Percentiles rank a stretch among this genome's conserved stretches.
These are phyloP conservation scores for Magnaporthiopsis poae DNA, from an alignment of 2,329 filamentous ascomycete genomes.

Conservation along the genomic window DNA sequence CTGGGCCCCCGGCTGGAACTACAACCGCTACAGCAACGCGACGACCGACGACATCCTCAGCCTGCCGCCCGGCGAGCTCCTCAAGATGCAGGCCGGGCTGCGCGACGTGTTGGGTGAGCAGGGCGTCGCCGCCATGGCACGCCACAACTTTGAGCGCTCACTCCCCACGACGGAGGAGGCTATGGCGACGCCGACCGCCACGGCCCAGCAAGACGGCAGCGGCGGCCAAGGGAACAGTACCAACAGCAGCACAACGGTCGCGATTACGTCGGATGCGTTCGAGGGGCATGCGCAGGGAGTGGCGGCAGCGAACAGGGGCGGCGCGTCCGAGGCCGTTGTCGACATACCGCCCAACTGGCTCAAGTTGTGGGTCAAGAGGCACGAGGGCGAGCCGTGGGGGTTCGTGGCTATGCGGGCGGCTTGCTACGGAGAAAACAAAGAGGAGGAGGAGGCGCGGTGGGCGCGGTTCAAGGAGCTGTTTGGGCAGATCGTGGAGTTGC, in stretches of 20 bases:
- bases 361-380: slow-evolving; percentile 3
- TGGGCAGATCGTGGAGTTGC: background rate
- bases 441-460: slow-evolving; percentile 3
- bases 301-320: background rate
- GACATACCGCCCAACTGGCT: slow-evolving; percentile 4
- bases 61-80: slow-evolving; percentile 4
- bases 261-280: background rate
- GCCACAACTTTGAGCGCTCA: slow-evolving; percentile 2
- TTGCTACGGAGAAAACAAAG: background rate
- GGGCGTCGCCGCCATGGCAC: background rate
- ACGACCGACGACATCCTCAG: background rate
- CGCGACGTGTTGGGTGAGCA: slow-evolving; percentile 6
- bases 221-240: background rate
- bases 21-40: slow-evolving; percentile 4
- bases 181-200: background rate
- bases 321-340: background rate
- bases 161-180: slow-evolving; percentile 1
- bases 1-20: slow-evolving; percentile 8
- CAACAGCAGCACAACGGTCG: background rate
- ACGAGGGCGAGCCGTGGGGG: slow-evolving; percentile 4
- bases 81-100: slow-evolving; percentile 8
- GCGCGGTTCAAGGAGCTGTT: slow-evolving; percentile 2
- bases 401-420: slow-evolving; percentile 4
- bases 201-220: background rate
- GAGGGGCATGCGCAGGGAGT: background rate